These are phyloP conservation scores for Trifolium dubium DNA, from an alignment of 306 rosid species.

Conservation along the genomic window DNA sequence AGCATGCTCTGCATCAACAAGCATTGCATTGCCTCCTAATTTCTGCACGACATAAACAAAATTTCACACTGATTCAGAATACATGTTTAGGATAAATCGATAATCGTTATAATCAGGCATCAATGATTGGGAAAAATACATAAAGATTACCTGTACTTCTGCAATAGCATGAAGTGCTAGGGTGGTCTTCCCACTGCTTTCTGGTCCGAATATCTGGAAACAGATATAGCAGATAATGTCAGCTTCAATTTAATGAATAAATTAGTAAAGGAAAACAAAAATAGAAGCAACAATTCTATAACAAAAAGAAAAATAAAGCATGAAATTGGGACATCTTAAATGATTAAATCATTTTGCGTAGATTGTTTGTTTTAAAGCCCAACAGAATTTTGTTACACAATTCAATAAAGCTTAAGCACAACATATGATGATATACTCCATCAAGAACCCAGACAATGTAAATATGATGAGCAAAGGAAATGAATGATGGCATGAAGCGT, in stretches of 20 bases:
- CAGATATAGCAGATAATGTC: conserved; percentile 33
- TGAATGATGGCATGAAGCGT: background rate
- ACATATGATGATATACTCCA: conserved; percentile 3
- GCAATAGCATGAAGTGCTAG: conserved; percentile 98
- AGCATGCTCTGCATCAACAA: conserved; percentile 99
- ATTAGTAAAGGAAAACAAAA: background rate
- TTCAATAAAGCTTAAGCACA: conserved; percentile 15
- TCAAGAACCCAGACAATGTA: conserved; percentile 6
- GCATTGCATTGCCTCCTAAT: conserved; percentile 99
- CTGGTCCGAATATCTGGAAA: conserved; percentile 91
- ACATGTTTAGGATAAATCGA: conserved; percentile 1
- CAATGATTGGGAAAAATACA: conserved; percentile 30
- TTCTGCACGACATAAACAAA: conserved; percentile 61
- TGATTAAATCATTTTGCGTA: conserved; percentile 1
- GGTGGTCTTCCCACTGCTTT: conserved; percentile 99
- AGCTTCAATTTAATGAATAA: conserved; percentile 9
- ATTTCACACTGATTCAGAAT: conserved; percentile 39
- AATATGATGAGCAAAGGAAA: conserved; percentile 6
- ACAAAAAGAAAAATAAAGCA: conserved; percentile 14
- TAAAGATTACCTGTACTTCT: conserved; percentile 80
- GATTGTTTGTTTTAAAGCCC: background rate
- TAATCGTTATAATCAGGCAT: background rate
- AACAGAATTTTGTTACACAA: background rate
- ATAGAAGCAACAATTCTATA: conserved; percentile 17
- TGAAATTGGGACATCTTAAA: conserved; percentile 20